phyloP scores from a whole-genome alignment of 2,329 filamentous ascomycete genomes.

The Fusarium transvaalense region DNA sequence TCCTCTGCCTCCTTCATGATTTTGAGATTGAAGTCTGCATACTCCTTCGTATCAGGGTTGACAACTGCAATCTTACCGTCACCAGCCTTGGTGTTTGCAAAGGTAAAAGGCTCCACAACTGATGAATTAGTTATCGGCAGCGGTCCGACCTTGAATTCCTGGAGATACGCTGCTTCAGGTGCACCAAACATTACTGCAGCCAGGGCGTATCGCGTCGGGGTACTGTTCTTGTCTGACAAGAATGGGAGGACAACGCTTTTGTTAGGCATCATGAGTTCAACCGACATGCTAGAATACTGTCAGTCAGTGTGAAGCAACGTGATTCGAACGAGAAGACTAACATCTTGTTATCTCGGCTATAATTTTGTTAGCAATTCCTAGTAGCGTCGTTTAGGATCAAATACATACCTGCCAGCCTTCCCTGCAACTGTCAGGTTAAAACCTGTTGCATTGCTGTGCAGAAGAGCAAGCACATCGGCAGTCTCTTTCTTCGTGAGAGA shows the following conservation, averaged over 20 bases:
- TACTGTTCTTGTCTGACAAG: background rate
- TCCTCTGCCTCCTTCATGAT: conserved; percentile 11
- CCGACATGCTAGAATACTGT: background rate
- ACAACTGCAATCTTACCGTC: conserved; percentile 4
- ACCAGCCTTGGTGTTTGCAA: background rate
- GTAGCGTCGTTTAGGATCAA: rapidly evolving
- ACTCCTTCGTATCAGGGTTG: conserved; percentile 5
- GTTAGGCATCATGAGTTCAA: conserved; percentile 16
- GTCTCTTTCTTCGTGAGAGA: background rate
- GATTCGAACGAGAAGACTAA: rapidly evolving
- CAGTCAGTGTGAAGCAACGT: rapidly evolving
- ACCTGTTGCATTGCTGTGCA: background rate
- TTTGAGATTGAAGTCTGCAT: conserved; percentile 2
- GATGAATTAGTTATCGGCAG: background rate
- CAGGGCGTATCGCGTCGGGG: background rate
- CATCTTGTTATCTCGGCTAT: conserved; percentile 10
- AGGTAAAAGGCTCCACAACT: background rate
- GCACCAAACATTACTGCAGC: conserved; percentile 1
- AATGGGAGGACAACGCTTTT: conserved; percentile 4
- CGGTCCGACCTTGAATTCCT: conserved; percentile 7
- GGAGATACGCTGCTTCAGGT: background rate
- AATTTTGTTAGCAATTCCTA: background rate
- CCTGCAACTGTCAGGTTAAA: background rate
- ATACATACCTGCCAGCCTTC: background rate
- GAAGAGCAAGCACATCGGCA: conserved; percentile 1